Evolutionary conservation across 1,284 basidiomycete genomes (phyloP), one percentile per base, ranked within the genome.

Genomic region (Apiotrichum gracile): DNA sequence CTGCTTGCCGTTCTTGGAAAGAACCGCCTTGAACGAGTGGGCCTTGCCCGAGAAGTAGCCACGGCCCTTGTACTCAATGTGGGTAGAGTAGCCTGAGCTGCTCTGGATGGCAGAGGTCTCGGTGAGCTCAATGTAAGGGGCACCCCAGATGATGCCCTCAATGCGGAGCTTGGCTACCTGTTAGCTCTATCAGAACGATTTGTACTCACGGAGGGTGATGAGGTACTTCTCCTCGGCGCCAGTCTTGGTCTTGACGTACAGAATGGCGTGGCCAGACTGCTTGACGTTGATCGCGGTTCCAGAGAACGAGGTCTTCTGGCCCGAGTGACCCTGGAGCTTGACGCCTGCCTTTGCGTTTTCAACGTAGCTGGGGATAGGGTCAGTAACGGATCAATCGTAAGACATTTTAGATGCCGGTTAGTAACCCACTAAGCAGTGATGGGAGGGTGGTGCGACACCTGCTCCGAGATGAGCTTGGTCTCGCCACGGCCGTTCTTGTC

Each of bases 391-490:
- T 4, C 12, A 31, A 10, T 31, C 31, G 12, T 31, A 10, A 14
- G 16, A 31, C n/a, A n/a, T n/a, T n/a, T n/a, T n/a, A n/a, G 13
- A 13, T 43, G 7, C 5, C 38, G 39, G 39, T 21, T 17, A n/a
- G 43, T 45, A n/a, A 45, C 43, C 21, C 39, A 68, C 64, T 72
- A 72, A 45, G 72, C 69, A 49, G 74, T 91, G 65, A 92, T 86
- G 7, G 90, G 88, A 4, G 91, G 91, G 74, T 94, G 91, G 69
- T 94, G 92, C 26, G 91, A 94, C 48, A 97, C 93, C 76, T 98
- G 94, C 78, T 98, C 94, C n/a, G 94, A 89, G 35, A 88, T 81
- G 27, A 98, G 82, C 43, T 80, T 79, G 16, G 90, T 93, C 72
- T 87, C 82, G n/a, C 89, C 89, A 22, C 86, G 84, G n/a, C 83